Evolutionary conservation across 1,284 basidiomycete species (phyloP).

Genomic region (Ustanciosporium gigantosporum): DNA sequence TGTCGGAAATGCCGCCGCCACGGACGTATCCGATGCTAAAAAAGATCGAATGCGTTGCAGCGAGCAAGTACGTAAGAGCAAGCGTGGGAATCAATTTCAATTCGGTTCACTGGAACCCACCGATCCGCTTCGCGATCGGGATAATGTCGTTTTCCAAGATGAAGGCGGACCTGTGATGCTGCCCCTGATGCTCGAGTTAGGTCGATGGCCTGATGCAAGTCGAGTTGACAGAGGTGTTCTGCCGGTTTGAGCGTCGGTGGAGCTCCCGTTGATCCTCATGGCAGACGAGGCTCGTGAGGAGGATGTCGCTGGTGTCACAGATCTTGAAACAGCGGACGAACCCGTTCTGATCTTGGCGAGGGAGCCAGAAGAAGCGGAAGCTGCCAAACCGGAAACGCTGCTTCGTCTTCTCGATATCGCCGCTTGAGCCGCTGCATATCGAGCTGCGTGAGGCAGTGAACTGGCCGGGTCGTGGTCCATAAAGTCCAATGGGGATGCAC

Average conservation of each 20-base stretch:
- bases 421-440: slow-evolving; percentile 17
- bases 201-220: slow-evolving; percentile 12
- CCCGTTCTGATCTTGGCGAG: slow-evolving; percentile 13
- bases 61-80: no score
- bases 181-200: slow-evolving; percentile 6
- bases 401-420: slow-evolving; percentile 22
- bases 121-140: not conserved
- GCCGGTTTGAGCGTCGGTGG: not conserved
- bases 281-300: not conserved
- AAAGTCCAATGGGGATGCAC: slow-evolving; percentile 36
- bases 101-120: not conserved
- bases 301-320: not conserved
- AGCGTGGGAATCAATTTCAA: no score
- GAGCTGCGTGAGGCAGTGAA: slow-evolving; percentile 28
- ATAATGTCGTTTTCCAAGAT: slow-evolving; percentile 17
- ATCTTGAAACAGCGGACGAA: not conserved
- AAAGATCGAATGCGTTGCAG: no score
- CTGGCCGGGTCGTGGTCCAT: slow-evolving; percentile 50
- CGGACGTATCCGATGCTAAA: no score
- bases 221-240: slow-evolving; percentile 17
- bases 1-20: no score
- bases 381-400: slow-evolving; percentile 9
- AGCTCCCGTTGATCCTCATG: not conserved
- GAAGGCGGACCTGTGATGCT: slow-evolving; percentile 29
- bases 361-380: slow-evolving; percentile 15